Percentiles rank a stretch among this genome's conserved stretches.
Conservation (phyloP, 805 yeast genomes). For the Dipodascus geniculatus region DNA sequence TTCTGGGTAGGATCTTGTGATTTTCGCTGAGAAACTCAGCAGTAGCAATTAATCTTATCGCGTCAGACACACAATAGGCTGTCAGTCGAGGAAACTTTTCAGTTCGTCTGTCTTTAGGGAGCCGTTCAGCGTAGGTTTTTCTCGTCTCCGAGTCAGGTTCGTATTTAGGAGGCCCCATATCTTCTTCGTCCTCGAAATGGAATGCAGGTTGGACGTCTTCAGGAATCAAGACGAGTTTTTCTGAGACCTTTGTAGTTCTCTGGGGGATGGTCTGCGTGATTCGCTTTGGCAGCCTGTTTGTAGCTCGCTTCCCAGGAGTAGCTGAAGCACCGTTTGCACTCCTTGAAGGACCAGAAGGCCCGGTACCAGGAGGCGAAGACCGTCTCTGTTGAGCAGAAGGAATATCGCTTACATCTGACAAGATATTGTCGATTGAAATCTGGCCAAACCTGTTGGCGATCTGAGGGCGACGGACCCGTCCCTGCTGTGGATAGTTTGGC, state of each 20-base stretch:
- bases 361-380: conserved; percentile 22
- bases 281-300: conserved; percentile 5
- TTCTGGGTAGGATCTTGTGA: conserved; percentile 76
- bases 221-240: conserved; percentile 77
- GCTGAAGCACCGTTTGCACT: background rate
- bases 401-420: conserved; percentile 72
- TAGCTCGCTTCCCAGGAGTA: background rate
- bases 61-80: conserved; percentile 83
- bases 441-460: conserved; percentile 44
- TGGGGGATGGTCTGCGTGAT: conserved; percentile 22
- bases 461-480: background rate
- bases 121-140: conserved; percentile 25
- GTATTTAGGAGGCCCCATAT: conserved; percentile 17
- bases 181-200: conserved; percentile 14
- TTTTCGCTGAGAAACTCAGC: conserved; percentile 50
- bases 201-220: conserved; percentile 23
- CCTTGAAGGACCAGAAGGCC: background rate
- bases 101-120: conserved; percentile 38
- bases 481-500: background rate
- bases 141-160: conserved; percentile 32
- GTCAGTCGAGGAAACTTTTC: conserved; percentile 73
- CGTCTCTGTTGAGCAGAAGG: conserved; percentile 62
- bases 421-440: conserved; percentile 68
- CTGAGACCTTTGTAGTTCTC: conserved; percentile 77
- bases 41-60: conserved; percentile 53